A percentile compares a stretch with the other conserved stretches of the same genome.
These are phyloP conservation scores for Tephrocybe sp. DNA, from an alignment of 768 basidiomycete genomes.

Conservation along the genomic window DNA sequence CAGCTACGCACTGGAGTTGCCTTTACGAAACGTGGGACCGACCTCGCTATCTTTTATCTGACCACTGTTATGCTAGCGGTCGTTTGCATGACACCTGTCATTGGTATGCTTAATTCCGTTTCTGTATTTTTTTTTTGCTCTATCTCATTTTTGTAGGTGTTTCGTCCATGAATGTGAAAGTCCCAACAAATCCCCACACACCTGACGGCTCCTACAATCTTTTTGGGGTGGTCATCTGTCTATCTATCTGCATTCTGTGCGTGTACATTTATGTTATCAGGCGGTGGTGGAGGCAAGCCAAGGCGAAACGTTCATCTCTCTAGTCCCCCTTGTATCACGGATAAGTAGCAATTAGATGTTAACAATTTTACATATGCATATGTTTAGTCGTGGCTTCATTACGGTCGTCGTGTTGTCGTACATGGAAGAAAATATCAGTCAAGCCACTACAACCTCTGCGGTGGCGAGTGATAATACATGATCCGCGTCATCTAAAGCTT, in stretches of 20 bases:
- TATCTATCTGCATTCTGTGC: conserved; percentile 43
- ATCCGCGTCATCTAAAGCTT: conserved; percentile 41
- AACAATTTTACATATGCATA: not conserved
- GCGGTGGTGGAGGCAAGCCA: conserved; percentile 61
- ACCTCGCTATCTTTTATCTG: conserved; percentile 65
- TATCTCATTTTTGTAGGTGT: conserved; percentile 43
- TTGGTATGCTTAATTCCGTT: conserved; percentile 43
- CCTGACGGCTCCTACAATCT: conserved; percentile 41
- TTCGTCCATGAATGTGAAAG: conserved; percentile 63
- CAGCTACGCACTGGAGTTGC: conserved; percentile 68
- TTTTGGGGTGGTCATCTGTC: conserved; percentile 56
- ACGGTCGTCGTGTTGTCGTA: not conserved
- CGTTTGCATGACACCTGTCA: conserved; percentile 59
- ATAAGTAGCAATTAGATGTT: not conserved
- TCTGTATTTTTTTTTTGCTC: not conserved
- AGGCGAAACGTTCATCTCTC: conserved; percentile 47
- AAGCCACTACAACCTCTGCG: conserved; percentile 8
- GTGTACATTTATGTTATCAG: conserved; percentile 49
- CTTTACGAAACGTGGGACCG: conserved; percentile 59
- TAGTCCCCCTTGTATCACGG: too few species aligned
- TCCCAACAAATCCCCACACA: conserved; percentile 54
- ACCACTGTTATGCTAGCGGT: conserved; percentile 68
- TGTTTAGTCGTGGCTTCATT: not conserved
- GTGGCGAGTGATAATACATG: conserved; percentile 33
- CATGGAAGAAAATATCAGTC: not conserved